phyloP scores from a whole-genome alignment of 2,329 filamentous ascomycete species.

The Claviceps arundinis region DNA sequence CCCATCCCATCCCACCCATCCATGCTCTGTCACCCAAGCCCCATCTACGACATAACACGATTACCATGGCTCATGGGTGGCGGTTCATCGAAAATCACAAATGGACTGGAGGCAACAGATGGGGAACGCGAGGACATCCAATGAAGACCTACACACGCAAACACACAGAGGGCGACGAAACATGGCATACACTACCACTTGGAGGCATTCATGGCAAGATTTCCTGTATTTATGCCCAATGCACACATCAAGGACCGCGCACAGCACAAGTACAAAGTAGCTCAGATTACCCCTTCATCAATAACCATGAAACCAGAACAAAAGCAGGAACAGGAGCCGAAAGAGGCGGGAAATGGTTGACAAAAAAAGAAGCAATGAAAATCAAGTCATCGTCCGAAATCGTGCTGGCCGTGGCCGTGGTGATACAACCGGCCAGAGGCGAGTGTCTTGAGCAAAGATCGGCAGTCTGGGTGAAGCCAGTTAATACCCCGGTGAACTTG shows the following conservation, averaged over 20 bases:
- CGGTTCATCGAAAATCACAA: no score
- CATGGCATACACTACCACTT: no score
- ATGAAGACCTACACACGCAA: no score
- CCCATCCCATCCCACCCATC: no score
- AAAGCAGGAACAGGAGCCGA: neutral
- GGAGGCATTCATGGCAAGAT: neutral
- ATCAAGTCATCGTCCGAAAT: neutral
- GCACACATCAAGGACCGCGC: slow-evolving; percentile 8
- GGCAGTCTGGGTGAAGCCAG: no score
- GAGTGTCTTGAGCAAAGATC: neutral
- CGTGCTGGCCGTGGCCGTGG: neutral
- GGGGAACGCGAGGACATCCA: no score
- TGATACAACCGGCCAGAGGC: neutral
- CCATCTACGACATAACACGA: no score
- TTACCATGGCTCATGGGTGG: no score
- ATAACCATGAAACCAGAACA: slow-evolving; percentile 3
- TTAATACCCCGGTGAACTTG: neutral
- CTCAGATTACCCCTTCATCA: slow-evolving; percentile 3
- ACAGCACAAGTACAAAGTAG: slow-evolving; percentile 3
- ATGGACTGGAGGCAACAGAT: no score
- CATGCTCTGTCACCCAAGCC: no score
- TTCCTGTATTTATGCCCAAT: slow-evolving; percentile 11
- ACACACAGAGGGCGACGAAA: no score
- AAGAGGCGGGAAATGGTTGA: neutral
- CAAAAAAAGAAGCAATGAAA: neutral